These are phyloP conservation scores for Cryptococcus amylolentus DNA, from an alignment of 1,284 basidiomycete genomes.

Conservation along the genomic window DNA sequence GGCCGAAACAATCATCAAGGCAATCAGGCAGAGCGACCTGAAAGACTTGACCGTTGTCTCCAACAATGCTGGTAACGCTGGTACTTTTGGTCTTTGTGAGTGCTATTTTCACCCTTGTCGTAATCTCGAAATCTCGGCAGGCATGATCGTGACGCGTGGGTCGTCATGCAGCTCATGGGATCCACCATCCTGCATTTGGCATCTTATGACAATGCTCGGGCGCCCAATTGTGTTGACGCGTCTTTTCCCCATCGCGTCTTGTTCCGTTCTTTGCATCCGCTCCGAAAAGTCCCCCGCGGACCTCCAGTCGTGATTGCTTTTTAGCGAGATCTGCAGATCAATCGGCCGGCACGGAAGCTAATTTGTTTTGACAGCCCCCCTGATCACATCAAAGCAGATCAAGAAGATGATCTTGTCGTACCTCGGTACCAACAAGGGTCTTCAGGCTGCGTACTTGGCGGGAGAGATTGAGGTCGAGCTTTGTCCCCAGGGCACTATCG, in stretches of 20 bases:
- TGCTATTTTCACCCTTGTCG: constrained; percentile 3
- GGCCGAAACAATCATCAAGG: constrained; percentile 76
- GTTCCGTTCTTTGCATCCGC: not conserved
- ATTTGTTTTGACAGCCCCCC: constrained; percentile 57
- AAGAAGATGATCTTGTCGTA: constrained; percentile 83
- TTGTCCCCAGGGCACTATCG: constrained; percentile 86
- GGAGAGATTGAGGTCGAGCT: constrained; percentile 82
- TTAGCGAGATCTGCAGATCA: no score
- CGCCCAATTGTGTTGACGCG: not conserved
- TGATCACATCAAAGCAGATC: constrained; percentile 69
- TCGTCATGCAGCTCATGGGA: not conserved
- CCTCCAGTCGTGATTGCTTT: not conserved
- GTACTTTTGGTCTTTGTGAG: constrained; percentile 72
- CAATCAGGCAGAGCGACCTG: constrained; percentile 71
- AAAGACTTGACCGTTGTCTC: constrained; percentile 74
- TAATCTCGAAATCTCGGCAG: not conserved
- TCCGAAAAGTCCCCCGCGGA: not conserved
- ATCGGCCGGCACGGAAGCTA: no score
- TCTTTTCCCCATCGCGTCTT: not conserved
- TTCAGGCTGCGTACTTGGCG: constrained; percentile 64
- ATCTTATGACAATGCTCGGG: not conserved
- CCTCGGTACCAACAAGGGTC: constrained; percentile 61
- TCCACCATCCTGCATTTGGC: not conserved
- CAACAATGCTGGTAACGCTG: constrained; percentile 77
- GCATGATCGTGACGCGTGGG: not conserved